phyloP scores from a whole-genome alignment of 371 early-diverging fungal species.

The Mortierella sp. region DNA sequence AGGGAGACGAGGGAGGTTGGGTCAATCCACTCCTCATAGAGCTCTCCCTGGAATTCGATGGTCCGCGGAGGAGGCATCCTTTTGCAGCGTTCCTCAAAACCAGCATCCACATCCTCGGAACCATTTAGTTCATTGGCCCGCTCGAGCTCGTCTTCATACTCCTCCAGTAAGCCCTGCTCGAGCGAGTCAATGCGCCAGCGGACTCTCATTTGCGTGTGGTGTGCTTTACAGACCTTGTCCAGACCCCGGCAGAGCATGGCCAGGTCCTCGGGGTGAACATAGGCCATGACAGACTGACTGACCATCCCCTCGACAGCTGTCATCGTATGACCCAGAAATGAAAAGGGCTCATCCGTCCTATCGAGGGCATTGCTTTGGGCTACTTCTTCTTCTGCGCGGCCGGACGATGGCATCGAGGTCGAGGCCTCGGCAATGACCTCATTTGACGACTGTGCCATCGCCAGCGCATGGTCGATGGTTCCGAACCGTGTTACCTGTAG shows the following conservation, averaged over 20 bases:
- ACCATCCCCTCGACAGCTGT: slow-evolving; percentile 27
- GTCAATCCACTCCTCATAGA: slow-evolving; percentile 39
- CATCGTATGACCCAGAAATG: slow-evolving; percentile 24
- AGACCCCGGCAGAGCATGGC: slow-evolving; percentile 24
- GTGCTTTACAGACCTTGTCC: slow-evolving; percentile 30
- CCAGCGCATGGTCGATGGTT: slow-evolving; percentile 43
- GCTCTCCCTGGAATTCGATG: slow-evolving; percentile 36
- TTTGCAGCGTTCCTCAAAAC: background rate
- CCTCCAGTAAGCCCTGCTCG: background rate
- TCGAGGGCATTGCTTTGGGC: background rate
- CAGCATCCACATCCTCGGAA: background rate
- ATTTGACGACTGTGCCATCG: slow-evolving; percentile 19
- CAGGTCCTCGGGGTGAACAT: slow-evolving; percentile 31
- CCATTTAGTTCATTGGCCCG: background rate
- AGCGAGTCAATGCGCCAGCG: slow-evolving; percentile 32
- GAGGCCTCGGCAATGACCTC: background rate
- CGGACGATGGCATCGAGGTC: background rate
- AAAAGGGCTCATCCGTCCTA: slow-evolving; percentile 1
- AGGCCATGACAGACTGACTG: slow-evolving; percentile 27
- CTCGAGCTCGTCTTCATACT: background rate
- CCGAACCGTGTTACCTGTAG: slow-evolving; percentile 40
- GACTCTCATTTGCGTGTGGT: slow-evolving; percentile 23
- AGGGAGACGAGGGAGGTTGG: background rate
- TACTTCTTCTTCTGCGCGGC: background rate
- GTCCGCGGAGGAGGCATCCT: background rate